Percentiles rank a stretch among this genome's conserved stretches.
phyloP scores from a whole-genome alignment of 371 early-diverging fungal genomes.

The Chytridium lagenaria region DNA sequence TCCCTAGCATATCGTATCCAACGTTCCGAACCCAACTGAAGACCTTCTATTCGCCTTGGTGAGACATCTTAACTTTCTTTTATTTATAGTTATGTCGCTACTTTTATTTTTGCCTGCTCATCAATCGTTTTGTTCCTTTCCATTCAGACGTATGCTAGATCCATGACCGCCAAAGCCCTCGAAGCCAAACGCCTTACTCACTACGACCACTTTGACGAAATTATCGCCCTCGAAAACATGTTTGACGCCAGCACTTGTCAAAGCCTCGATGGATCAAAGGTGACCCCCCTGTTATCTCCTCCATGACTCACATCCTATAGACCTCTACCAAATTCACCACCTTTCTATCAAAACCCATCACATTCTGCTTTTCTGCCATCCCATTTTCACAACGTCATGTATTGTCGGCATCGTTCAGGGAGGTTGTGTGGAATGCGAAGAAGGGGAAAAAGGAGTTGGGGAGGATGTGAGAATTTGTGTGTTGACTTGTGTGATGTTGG shows the following conservation, averaged over 20 bases:
- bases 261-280: constrained; percentile 1
- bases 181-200: not conserved
- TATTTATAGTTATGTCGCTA: too few relatives aligned
- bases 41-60: not conserved
- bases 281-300: not conserved
- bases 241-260: not conserved
- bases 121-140: not conserved
- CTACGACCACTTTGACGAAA: not conserved
- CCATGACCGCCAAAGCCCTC: not conserved
- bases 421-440: not conserved
- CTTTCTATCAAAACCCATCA: not conserved
- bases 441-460: not conserved
- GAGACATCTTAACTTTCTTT: too few relatives aligned
- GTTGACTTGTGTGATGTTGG: not conserved
- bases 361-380: not conserved
- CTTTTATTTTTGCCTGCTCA: not conserved
- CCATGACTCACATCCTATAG: not conserved
- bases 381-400: not conserved
- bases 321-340: not conserved
- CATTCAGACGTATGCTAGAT: not conserved
- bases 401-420: not conserved
- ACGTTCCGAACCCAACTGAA: not conserved
- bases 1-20: not conserved
- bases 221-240: not conserved
- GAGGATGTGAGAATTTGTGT: not conserved